A percentile compares a stretch with the other conserved stretches of the same genome.
These are phyloP conservation scores for Leptodermis oblonga DNA, from an alignment of 257 asterid species.

Conservation along the genomic window DNA sequence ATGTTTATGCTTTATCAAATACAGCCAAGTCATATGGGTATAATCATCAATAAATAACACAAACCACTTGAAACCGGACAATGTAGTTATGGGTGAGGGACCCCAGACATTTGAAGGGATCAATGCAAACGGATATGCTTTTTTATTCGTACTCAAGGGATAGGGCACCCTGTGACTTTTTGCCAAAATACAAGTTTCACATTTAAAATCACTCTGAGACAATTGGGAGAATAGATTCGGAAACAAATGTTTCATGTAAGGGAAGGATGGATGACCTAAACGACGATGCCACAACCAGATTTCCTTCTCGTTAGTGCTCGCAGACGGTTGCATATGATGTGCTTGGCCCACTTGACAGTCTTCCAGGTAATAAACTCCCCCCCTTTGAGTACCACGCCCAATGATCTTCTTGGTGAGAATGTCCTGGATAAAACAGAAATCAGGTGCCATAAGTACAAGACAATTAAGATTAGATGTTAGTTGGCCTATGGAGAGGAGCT, in stretches of 20 bases:
- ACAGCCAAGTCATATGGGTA: conserved; percentile 5
- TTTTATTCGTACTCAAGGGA: not conserved
- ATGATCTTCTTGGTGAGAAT: no score
- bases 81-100: not conserved
- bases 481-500: no score
- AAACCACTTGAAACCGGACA: not conserved
- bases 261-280: conserved; percentile 1
- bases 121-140: not conserved
- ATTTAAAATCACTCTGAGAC: not conserved
- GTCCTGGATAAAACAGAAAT: no score
- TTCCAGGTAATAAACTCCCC: no score
- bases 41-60: conserved; percentile 14
- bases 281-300: conserved; percentile 14
- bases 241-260: not conserved
- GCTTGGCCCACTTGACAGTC: no score
- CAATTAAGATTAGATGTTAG: no score
- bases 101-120: conserved; percentile 11
- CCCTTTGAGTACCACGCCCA: no score
- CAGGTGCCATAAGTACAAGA: no score
- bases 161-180: not conserved
- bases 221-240: not conserved
- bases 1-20: not conserved
- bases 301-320: no score
- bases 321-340: no score
- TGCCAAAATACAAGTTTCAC: conserved; percentile 6